A percentile compares a stretch with the other conserved stretches of the same genome.
phyloP scores from a whole-genome alignment of 164 flowering plant species.

The Warburgia ugandensis region DNA sequence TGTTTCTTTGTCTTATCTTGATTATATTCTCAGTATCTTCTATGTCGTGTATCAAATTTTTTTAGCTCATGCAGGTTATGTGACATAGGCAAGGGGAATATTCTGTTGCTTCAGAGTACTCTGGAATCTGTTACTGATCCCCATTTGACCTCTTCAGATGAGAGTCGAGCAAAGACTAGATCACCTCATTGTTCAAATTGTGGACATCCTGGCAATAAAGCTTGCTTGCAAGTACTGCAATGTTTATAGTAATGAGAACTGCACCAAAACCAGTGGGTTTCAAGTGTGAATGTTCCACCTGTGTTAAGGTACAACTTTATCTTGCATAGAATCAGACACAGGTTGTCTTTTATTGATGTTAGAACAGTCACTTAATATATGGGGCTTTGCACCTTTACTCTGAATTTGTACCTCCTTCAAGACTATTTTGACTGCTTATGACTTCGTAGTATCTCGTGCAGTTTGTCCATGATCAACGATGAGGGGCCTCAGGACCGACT shows the following conservation, averaged over 20 bases:
- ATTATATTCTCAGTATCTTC: background rate
- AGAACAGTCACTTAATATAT: too few relatives aligned
- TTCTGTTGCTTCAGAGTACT: slow-evolving; percentile 9
- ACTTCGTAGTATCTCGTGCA: too few relatives aligned
- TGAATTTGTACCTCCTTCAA: too few relatives aligned
- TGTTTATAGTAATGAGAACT: slow-evolving; percentile 27
- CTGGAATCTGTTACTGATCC: slow-evolving; percentile 14
- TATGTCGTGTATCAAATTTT: too few relatives aligned
- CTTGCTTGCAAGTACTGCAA: slow-evolving; percentile 57
- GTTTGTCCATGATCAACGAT: too few relatives aligned
- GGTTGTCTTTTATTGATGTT: too few relatives aligned
- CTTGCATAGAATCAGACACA: background rate
- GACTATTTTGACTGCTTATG: too few relatives aligned
- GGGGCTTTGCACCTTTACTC: too few relatives aligned
- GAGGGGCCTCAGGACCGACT: too few relatives aligned
- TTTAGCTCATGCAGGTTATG: slow-evolving; percentile 43
- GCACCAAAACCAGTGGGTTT: slow-evolving; percentile 64
- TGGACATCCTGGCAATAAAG: slow-evolving; percentile 92
- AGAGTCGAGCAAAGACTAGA: slow-evolving; percentile 29
- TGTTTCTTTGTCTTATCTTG: too few relatives aligned
- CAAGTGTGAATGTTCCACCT: slow-evolving; percentile 61
- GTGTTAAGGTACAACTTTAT: slow-evolving; percentile 56
- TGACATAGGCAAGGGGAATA: slow-evolving; percentile 44
- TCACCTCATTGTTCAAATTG: slow-evolving; percentile 76
- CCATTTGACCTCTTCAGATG: slow-evolving; percentile 13